Base-by-base conservation (phyloP, 73 alveolate species). In the Diophrys sp. region DNA sequence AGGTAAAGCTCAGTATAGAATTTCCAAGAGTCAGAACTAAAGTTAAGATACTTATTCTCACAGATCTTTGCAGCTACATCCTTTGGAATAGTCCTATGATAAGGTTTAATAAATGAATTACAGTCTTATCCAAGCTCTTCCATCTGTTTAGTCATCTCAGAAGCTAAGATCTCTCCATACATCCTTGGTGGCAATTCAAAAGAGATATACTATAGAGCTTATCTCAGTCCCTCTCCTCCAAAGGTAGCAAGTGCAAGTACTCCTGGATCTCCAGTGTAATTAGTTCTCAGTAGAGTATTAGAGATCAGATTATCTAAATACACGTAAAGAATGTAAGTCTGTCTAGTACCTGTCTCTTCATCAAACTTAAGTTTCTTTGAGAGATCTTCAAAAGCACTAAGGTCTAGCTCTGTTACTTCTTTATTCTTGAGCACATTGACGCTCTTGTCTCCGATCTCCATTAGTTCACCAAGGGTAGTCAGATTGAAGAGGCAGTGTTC, bases 261-360 rank as follows among this genome's bases (percentile, higher is more conserved):
- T 44, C 75, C 75, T 26, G 54, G 56, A 23, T 68, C 75, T 2
- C 62, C 62, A 18, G 62, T 44, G 18, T 44, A 18, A 44, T 25
- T 25, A 5, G 23, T 68, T 29, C 75, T 25, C 24, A 25, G 31
- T 67, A 82, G 66, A n/a, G 90, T 82, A 29, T 34, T n/a, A 23
- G 30, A 14, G 66, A 53, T 75, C 0, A 62, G 74, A 24, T 33
- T 54, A 24, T 74, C 33, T 18, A 82, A 29, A 81, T 81, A 82
- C 31, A 74, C 30, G 33, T 74, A 74, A 18, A 82, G 55, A 75
- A 82, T 30, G 54, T 82, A 82, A 34, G 84, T 70, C 23, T 82
- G 55, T 26, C 74, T 78, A 62, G 56, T 2, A 26, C 31, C 75
- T 26, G 75, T 25, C 5, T 11, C 26, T 2, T 68, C 54, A 29